A percentile compares a stretch with the other conserved stretches of the same genome.
phyloP scores from a whole-genome alignment of 176 grass and related monocot genomes.

The Secale cereale region DNA sequence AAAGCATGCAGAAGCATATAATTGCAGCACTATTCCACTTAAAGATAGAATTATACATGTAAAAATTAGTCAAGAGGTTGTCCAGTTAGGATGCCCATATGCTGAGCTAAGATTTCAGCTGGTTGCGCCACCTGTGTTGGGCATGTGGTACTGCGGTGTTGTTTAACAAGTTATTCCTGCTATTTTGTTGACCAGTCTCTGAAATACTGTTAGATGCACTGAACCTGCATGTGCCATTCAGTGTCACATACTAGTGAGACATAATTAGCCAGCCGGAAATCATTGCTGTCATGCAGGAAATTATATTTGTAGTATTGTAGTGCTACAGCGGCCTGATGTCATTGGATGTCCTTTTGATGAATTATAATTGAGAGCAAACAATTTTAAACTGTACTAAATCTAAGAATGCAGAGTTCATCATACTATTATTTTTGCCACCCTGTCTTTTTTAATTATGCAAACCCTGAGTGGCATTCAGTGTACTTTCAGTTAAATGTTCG shows the following conservation, averaged over 20 bases:
- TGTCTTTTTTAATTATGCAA: conserved; percentile 8
- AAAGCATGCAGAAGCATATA: conserved; percentile 25
- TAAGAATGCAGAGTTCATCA: not conserved
- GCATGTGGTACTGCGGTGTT: not conserved
- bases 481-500: not conserved
- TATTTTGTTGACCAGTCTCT: conserved; percentile 33
- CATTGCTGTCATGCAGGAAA: conserved; percentile 11
- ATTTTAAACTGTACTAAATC: not conserved
- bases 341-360: not conserved
- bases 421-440: not conserved
- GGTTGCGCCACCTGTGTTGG: not conserved
- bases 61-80: not conserved
- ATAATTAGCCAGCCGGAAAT: conserved; percentile 4
- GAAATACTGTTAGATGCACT: not conserved
- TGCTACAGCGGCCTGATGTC: not conserved
- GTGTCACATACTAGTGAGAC: conserved; percentile 1
- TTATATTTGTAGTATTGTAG: not conserved
- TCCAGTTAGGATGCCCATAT: conserved; percentile 17
- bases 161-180: conserved; percentile 8
- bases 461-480: not conserved
- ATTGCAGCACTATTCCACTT: not conserved
- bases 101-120: not conserved
- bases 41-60: not conserved
- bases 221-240: conserved; percentile 30
- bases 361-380: not conserved